phyloP scores from a whole-genome alignment of 148 eudicot species.

The Salicornia ramosissima region DNA sequence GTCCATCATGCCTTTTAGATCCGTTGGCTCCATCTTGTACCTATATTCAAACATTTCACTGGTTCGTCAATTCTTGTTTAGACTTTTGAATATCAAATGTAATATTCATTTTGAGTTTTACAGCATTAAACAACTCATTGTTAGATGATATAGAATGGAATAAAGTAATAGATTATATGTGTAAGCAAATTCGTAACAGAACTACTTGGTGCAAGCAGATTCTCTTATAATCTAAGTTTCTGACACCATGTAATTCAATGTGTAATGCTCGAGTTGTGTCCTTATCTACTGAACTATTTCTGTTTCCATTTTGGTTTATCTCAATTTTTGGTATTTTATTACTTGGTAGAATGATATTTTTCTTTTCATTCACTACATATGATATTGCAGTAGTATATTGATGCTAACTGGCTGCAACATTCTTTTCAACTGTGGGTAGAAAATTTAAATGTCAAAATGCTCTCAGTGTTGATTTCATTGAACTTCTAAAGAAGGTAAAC shows the following conservation, averaged over 20 bases:
- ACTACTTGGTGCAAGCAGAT: too few relatives aligned
- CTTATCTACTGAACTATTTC: not conserved
- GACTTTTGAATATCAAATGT: too few relatives aligned
- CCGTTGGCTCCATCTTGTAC: too few relatives aligned
- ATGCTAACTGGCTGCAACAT: conserved; percentile 59
- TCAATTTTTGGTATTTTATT: not conserved
- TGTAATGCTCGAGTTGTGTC: conserved; percentile 11
- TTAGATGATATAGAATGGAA: too few relatives aligned
- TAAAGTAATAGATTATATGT: too few relatives aligned
- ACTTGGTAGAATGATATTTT: not conserved
- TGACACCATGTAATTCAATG: not conserved
- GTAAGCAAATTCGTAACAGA: too few relatives aligned
- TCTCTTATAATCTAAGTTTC: too few relatives aligned
- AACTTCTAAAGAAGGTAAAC: conserved; percentile 76
- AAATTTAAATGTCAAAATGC: conserved; percentile 67
- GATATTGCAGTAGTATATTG: conserved; percentile 54
- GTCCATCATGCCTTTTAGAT: too few relatives aligned
- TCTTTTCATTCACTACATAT: conserved; percentile 40
- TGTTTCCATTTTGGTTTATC: not conserved
- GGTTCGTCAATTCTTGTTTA: too few relatives aligned
- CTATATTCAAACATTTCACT: too few relatives aligned
- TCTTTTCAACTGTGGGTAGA: conserved; percentile 65
- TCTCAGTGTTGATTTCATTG: conserved; percentile 72
- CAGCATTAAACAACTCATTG: too few relatives aligned
- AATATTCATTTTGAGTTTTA: too few relatives aligned